Evolutionary conservation across 1,139 yeast species (phyloP), one percentile per base, ranked within the genome.

Genomic region (Nadsonia commutata): DNA sequence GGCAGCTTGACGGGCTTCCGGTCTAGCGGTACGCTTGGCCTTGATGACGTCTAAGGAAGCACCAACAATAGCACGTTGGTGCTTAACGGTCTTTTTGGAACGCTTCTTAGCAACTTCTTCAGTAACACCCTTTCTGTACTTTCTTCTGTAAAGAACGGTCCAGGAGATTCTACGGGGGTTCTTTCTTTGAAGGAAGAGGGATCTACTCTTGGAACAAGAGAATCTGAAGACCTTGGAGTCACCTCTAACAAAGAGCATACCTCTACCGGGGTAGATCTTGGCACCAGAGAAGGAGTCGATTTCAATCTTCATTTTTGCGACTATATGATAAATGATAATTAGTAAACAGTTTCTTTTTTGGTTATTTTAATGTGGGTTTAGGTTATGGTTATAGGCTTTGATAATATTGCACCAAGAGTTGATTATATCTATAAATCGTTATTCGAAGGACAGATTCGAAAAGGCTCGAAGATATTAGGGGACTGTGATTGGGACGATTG

Each of bases 261-360:
- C 98, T 80, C 96, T 84, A 75, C 98, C 97, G 77, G 98, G 98
- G 95, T 90, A 93, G 80, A 90, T 90, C 78, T 88, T 90, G 67
- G 88, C 74, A 74, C 98, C 98, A 66, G 98, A 88, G 79, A 90
- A 90, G 70, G 97, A 83, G 74, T 90, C 97, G 76, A 88, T 76
- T 83, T 90, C 99, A 75, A 93, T 85, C 95, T 90, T 90, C 98
- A 90, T 93, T 73, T 57, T 47, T 27, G 33, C 33, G 33, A 27
- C 33, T 27, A 16, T 27, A 27, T 4, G n/a, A 27, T 27, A 27
- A 27, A n/a, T n/a, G 16, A 27, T 11, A 27, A 27, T 27, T 27
- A 27, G 33, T 27, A 27, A n/a, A n/a, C n/a, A n/a, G n/a, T n/a
- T n/a, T n/a, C n/a, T n/a, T n/a, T n/a, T n/a, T n/a, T n/a, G n/a